Evolutionary conservation across 148 eudicot genomes (phyloP).

Genomic region (Chenopodium suecicum): DNA sequence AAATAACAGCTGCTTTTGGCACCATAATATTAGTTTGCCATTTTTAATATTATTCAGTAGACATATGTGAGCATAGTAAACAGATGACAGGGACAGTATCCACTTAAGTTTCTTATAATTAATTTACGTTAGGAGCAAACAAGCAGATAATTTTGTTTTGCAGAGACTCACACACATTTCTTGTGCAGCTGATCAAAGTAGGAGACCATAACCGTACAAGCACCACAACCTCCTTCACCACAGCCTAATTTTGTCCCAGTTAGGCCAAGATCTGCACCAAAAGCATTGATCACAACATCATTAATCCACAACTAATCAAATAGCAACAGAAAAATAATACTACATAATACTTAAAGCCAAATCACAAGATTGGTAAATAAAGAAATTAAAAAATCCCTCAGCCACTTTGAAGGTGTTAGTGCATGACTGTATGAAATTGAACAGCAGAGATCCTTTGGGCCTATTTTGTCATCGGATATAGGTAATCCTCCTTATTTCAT

Average conservation of each 20-base stretch:
- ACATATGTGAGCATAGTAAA: too few relatives aligned
- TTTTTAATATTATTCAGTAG: too few relatives aligned
- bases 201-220: constrained; percentile 98
- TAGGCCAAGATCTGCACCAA: constrained; percentile 64
- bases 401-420: not conserved
- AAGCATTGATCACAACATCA: constrained; percentile 18
- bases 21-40: too few relatives aligned
- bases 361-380: too few relatives aligned
- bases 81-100: too few relatives aligned
- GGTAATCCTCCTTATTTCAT: not conserved
- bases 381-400: too few relatives aligned
- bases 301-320: not conserved
- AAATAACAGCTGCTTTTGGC: too few relatives aligned
- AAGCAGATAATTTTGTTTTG: not conserved
- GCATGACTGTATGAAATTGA: too few relatives aligned
- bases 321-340: not conserved
- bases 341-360: not conserved
- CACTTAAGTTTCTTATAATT: too few relatives aligned
- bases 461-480: not conserved
- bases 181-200: constrained; percentile 56
- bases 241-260: constrained; percentile 96
- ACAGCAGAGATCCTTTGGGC: not conserved
- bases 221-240: constrained; percentile 99
- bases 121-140: not conserved
- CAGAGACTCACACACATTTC: constrained; percentile 79